A percentile compares a stretch with the other conserved stretches of the same genome.
Evolutionary conservation across 257 asterid genomes (phyloP).

Genomic region (Paulownia fortunei): DNA sequence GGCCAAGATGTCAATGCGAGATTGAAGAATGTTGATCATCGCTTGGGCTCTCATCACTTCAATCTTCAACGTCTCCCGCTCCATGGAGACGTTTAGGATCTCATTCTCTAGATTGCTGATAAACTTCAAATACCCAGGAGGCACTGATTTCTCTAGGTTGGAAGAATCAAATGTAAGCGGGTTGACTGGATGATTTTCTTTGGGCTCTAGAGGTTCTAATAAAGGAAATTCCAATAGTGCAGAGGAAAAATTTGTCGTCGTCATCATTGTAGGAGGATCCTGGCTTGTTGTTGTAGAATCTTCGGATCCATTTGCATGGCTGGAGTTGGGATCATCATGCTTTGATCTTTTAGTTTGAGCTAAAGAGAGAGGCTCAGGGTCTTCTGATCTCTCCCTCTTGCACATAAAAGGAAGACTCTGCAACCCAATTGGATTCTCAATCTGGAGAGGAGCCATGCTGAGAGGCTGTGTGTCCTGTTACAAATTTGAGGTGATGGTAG

Average conservation of each 20-base stretch:
- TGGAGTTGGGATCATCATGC: slow-evolving; percentile 76
- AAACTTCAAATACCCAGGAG: slow-evolving; percentile 89
- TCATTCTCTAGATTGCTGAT: slow-evolving; percentile 85
- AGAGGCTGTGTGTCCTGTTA: slow-evolving; percentile 55
- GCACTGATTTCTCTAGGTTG: slow-evolving; percentile 89
- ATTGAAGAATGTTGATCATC: slow-evolving; percentile 88
- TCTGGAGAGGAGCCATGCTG: slow-evolving; percentile 55
- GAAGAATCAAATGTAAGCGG: slow-evolving; percentile 75
- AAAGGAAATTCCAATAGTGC: slow-evolving; percentile 71
- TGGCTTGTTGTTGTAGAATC: slow-evolving; percentile 94
- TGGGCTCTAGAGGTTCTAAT: slow-evolving; percentile 59
- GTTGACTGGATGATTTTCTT: slow-evolving; percentile 54
- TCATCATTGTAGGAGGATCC: slow-evolving; percentile 65
- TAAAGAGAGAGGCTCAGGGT: slow-evolving; percentile 70
- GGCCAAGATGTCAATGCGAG: slow-evolving; percentile 62
- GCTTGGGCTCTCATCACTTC: slow-evolving; percentile 98
- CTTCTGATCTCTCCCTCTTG: slow-evolving; percentile 89
- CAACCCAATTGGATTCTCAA: slow-evolving; percentile 44
- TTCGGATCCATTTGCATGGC: slow-evolving; percentile 91
- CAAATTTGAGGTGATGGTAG: not conserved
- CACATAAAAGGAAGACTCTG: slow-evolving; percentile 57
- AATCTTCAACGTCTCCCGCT: slow-evolving; percentile 84
- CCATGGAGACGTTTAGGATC: slow-evolving; percentile 85
- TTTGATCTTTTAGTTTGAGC: slow-evolving; percentile 70
- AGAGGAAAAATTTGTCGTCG: slow-evolving; percentile 70